These are phyloP conservation scores for Acanthamoeba culbertsoni DNA, from an alignment of 208 protist genomes.

Conservation along the genomic window DNA sequence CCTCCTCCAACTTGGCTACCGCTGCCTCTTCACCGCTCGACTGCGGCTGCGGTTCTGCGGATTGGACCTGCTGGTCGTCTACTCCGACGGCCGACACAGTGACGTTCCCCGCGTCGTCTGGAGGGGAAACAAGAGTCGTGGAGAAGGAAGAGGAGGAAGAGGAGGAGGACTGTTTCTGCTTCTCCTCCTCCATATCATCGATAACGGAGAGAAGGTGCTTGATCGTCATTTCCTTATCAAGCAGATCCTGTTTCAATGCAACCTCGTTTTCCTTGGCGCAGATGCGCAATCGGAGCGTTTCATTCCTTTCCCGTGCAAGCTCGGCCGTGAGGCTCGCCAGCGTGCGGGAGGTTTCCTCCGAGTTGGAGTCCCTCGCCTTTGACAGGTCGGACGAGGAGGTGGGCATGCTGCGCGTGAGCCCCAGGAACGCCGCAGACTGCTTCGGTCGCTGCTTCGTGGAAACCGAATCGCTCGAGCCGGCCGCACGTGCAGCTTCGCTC, in stretches of 20 bases:
- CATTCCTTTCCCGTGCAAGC: neutral
- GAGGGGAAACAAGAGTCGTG: too few species aligned
- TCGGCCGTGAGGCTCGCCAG: neutral
- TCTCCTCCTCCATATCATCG: neutral
- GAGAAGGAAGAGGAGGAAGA: too few species aligned
- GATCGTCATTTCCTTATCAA: neutral
- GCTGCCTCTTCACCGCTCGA: too few species aligned
- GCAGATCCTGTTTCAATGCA: neutral
- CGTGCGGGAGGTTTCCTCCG: neutral
- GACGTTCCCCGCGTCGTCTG: neutral
- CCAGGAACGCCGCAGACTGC: neutral
- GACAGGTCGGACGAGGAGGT: neutral
- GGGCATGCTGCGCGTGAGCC: neutral
- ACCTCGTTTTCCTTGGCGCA: neutral
- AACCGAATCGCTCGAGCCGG: neutral
- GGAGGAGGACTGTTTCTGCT: neutral
- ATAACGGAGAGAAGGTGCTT: neutral
- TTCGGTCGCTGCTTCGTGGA: neutral
- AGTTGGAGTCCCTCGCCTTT: neutral
- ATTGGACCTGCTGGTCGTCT: too few species aligned
- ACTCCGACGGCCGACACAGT: too few species aligned
- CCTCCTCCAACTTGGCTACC: too few species aligned
- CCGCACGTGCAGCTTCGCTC: neutral
- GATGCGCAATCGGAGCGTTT: neutral
- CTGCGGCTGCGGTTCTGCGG: too few species aligned